Evolutionary conservation across 2,329 filamentous ascomycete species (phyloP).

Genomic region (Cercospora zeina): DNA sequence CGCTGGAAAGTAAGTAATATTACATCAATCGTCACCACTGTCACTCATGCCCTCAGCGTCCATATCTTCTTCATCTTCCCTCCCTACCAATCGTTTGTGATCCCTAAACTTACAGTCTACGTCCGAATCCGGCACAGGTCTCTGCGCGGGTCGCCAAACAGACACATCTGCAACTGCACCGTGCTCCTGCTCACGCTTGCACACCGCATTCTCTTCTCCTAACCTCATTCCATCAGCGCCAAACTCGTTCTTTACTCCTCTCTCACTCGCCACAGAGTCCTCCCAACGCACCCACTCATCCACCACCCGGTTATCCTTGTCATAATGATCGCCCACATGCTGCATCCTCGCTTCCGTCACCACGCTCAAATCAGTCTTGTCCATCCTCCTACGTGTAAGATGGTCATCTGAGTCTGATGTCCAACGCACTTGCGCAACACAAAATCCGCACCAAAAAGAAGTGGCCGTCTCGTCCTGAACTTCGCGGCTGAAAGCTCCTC

Average conservation of each 20-base stretch:
- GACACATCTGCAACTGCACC: too few relatives aligned
- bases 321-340: constrained; percentile 75
- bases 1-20: too few relatives aligned
- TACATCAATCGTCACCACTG: neutral
- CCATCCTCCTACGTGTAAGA: neutral
- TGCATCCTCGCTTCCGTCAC: constrained; percentile 52
- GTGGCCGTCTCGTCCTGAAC: neutral
- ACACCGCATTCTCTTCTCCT: neutral
- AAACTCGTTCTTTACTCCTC: constrained; percentile 3
- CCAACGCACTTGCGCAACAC: neutral
- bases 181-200: neutral
- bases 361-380: neutral
- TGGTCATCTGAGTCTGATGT: constrained; percentile 49
- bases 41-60: constrained; percentile 7
- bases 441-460: constrained; percentile 3
- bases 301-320: constrained; percentile 56
- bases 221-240: neutral
- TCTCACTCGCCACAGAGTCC: constrained; percentile 41
- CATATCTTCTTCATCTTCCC: neutral
- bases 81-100: neutral
- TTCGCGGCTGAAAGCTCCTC: neutral
- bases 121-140: too few relatives aligned
- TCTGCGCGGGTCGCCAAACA: too few relatives aligned
- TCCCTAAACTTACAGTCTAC: too few relatives aligned
- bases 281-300: constrained; percentile 57